These are phyloP conservation scores for Asterionellopsis glacialis DNA, from an alignment of 108 stramenopile genomes.

Conservation along the genomic window DNA sequence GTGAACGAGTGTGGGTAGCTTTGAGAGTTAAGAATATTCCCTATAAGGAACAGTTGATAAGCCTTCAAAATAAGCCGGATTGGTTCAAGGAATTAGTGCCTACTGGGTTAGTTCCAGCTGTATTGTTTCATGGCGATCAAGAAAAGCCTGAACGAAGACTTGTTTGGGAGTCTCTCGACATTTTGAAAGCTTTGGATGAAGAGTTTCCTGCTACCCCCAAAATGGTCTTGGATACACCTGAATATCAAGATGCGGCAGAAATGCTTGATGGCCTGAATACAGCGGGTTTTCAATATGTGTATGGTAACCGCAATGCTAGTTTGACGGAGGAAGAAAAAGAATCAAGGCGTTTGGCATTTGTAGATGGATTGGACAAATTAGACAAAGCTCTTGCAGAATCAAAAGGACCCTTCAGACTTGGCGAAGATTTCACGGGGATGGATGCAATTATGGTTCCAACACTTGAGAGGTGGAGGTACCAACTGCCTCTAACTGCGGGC, in stretches of 20 bases:
- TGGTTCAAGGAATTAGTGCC: constrained; percentile 19
- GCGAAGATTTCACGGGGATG: constrained; percentile 6
- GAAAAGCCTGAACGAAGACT: constrained; percentile 4
- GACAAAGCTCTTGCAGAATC: neutral
- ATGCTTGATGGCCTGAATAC: constrained; percentile 3
- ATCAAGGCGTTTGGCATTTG: neutral
- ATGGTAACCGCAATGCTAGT: constrained; percentile 6
- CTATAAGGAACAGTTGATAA: constrained; percentile 14
- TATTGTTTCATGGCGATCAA: constrained; percentile 6
- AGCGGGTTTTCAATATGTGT: constrained; percentile 9
- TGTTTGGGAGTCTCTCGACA: constrained; percentile 14
- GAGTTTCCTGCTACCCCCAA: constrained; percentile 13
- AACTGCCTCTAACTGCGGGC: constrained; percentile 4
- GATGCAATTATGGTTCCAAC: constrained; percentile 11
- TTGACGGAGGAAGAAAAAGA: constrained; percentile 1
- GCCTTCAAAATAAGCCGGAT: constrained; percentile 17
- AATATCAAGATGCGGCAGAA: constrained; percentile 3
- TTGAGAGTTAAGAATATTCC: constrained; percentile 23
- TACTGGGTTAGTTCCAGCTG: constrained; percentile 18
- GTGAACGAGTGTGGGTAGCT: constrained; percentile 24
- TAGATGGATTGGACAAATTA: constrained; percentile 9
- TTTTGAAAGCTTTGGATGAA: constrained; percentile 14
- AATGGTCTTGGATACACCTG: constrained; percentile 6
- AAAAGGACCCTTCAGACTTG: constrained; percentile 6
- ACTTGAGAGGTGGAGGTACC: constrained; percentile 6